These are phyloP conservation scores for Byssothecium circinans DNA, from an alignment of 2,329 filamentous ascomycete genomes.

Conservation along the genomic window DNA sequence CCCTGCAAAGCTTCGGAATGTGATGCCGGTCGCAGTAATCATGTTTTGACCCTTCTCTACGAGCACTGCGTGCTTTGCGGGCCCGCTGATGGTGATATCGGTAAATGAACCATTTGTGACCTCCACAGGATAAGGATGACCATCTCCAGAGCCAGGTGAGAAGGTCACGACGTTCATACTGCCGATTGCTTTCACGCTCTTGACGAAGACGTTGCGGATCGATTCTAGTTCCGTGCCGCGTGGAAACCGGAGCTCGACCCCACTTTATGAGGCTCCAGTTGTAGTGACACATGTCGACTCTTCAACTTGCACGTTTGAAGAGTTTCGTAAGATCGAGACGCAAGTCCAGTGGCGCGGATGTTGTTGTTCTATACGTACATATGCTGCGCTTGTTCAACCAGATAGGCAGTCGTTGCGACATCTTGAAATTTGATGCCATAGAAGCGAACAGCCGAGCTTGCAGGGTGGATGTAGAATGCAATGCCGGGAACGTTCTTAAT, in stretches of 20 bases:
- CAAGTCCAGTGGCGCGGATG: constrained; percentile 11
- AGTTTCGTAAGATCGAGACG: constrained; percentile 8
- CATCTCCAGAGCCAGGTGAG: not conserved
- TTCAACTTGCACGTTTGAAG: constrained; percentile 16
- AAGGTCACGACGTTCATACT: constrained; percentile 13
- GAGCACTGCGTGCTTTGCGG: constrained; percentile 7
- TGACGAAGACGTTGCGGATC: constrained; percentile 16
- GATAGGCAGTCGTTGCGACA: not conserved
- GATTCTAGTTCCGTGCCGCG: not conserved
- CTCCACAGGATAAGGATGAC: constrained; percentile 5
- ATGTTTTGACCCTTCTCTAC: constrained; percentile 3
- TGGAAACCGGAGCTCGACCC: constrained; percentile 5
- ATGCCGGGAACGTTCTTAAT: constrained; percentile 13
- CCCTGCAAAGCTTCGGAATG: constrained; percentile 11
- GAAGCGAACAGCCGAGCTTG: constrained; percentile 10
- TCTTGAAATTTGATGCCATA: constrained; percentile 8
- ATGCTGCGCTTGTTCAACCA: constrained; percentile 10
- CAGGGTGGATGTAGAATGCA: constrained; percentile 6
- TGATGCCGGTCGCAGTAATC: constrained; percentile 9
- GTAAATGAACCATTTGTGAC: constrained; percentile 18
- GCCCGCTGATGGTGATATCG: constrained; percentile 8
- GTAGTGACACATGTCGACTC: constrained; percentile 9
- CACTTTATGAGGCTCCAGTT: not conserved
- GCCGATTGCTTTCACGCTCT: constrained; percentile 6
- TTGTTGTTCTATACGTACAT: constrained; percentile 18